A percentile compares a stretch with the other conserved stretches of the same genome.
Evolutionary conservation across 2,329 filamentous ascomycete genomes (phyloP).

Genomic region (Colletotrichum eleusines): DNA sequence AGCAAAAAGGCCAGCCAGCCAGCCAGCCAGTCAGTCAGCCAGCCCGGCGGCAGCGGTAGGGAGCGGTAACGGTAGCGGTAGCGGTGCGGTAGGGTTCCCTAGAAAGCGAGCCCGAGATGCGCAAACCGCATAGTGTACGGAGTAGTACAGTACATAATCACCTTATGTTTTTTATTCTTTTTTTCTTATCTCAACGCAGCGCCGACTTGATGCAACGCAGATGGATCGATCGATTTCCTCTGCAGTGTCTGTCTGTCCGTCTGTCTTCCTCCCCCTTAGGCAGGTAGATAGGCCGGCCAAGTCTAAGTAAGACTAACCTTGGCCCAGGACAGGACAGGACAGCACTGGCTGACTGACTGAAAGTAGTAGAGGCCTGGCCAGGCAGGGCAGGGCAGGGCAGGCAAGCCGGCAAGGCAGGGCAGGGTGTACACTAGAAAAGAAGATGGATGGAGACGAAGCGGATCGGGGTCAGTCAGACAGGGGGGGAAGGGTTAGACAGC

Average conservation of each 20-base stretch:
- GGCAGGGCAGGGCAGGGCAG: constrained; percentile 12
- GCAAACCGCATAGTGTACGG: background rate
- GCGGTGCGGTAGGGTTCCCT: background rate
- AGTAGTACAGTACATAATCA: background rate
- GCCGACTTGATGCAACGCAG: constrained; percentile 2
- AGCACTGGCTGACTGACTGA: background rate
- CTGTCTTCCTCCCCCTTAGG: background rate
- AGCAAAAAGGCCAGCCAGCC: constrained; percentile 14
- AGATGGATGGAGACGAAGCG: constrained; percentile 9
- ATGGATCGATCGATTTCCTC: constrained; percentile 6
- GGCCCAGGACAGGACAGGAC: constrained; percentile 3
- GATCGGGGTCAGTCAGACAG: background rate
- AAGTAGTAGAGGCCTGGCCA: background rate
- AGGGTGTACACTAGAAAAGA: background rate
- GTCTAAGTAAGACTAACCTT: background rate
- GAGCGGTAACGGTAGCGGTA: constrained; percentile 13
- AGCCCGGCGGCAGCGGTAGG: constrained; percentile 14
- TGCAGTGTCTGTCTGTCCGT: too few relatives aligned
- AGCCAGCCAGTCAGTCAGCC: constrained; percentile 14
- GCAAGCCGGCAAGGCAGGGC: background rate
- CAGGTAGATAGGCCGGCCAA: background rate
- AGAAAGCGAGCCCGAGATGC: constrained; percentile 1
- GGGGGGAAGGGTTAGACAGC: constrained; percentile 1
- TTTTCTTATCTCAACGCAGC: background rate
- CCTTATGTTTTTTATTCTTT: background rate